A percentile compares a stretch with the other conserved stretches of the same genome.
These are phyloP conservation scores for Colletotrichum euphorbiae DNA, from an alignment of 2,329 filamentous ascomycete species.

Conservation along the genomic window DNA sequence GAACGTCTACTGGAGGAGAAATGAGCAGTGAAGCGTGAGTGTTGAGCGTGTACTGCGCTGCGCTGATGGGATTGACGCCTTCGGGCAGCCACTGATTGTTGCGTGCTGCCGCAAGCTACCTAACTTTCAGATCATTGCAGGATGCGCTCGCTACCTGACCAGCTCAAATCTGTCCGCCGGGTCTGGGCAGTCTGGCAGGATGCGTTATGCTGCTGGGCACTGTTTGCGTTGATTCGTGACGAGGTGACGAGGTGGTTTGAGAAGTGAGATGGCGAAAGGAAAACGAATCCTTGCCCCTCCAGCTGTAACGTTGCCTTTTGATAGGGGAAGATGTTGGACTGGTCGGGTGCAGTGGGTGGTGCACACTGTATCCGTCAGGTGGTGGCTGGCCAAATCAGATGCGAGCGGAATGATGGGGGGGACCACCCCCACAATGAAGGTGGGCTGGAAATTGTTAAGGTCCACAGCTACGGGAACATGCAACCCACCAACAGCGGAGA, in stretches of 20 bases:
- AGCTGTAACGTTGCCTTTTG: conserved; percentile 39
- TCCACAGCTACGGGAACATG: conserved; percentile 27
- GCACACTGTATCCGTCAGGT: background rate
- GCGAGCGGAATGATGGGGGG: conserved; percentile 20
- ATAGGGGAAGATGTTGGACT: background rate
- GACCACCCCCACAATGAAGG: background rate
- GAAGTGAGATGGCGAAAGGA: conserved; percentile 16
- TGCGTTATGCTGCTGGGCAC: background rate
- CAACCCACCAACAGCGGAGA: conserved; percentile 32
- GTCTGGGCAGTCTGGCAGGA: background rate
- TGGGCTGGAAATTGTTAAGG: conserved; percentile 17
- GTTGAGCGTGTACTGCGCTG: conserved; percentile 3
- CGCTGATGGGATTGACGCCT: conserved; percentile 9
- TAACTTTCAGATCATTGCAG: background rate
- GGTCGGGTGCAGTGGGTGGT: background rate
- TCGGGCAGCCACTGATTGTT: background rate
- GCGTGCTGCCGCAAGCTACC: background rate
- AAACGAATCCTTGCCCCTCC: conserved; percentile 29
- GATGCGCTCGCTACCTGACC: background rate
- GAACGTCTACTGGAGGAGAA: too few relatives aligned
- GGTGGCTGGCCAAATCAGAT: conserved; percentile 31
- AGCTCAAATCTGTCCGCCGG: conserved; percentile 10
- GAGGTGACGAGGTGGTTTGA: conserved; percentile 1
- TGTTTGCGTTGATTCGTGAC: background rate
- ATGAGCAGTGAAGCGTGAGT: too few relatives aligned